A percentile compares a stretch with the other conserved stretches of the same genome.
phyloP scores from a whole-genome alignment of 116 monocot genomes.

The Papilionanthe hybrid region DNA sequence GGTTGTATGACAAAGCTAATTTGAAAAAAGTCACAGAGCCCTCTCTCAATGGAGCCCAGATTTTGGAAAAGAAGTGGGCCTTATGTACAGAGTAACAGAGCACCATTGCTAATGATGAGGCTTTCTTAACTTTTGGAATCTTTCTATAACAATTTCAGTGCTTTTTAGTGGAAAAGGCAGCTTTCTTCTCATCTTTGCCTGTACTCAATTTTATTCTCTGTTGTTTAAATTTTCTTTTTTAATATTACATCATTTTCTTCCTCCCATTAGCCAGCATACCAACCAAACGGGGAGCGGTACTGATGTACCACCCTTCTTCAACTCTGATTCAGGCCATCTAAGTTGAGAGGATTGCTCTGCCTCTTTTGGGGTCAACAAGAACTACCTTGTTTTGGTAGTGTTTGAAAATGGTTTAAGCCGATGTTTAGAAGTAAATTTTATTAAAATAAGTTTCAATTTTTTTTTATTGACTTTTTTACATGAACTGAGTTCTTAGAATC shows the following conservation, averaged over 20 bases:
- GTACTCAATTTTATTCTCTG: background rate
- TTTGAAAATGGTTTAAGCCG: too few species aligned
- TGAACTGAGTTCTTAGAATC: too few species aligned
- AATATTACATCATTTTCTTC: background rate
- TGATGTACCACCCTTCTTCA: background rate
- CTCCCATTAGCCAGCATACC: constrained; percentile 1
- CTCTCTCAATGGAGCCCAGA: constrained; percentile 8
- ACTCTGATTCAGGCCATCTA: background rate
- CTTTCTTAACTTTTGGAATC: constrained; percentile 6
- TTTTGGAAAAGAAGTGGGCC: constrained; percentile 4
- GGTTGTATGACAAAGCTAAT: background rate
- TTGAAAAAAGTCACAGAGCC: background rate
- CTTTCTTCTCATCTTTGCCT: background rate
- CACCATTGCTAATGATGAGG: constrained; percentile 8
- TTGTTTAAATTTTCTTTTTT: background rate
- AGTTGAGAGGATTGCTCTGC: too few species aligned
- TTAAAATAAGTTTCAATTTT: too few species aligned
- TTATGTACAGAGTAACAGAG: constrained; percentile 6
- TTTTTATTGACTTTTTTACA: too few species aligned
- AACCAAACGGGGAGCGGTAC: background rate
- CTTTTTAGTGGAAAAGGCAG: background rate
- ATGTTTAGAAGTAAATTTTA: too few species aligned
- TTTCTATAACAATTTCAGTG: background rate
- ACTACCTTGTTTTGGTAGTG: too few species aligned
- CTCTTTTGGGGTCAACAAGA: too few species aligned